Evolutionary conservation across 805 yeast genomes (phyloP), one percentile per base, ranked within the genome.

Genomic region (Metschnikowia borealis): DNA sequence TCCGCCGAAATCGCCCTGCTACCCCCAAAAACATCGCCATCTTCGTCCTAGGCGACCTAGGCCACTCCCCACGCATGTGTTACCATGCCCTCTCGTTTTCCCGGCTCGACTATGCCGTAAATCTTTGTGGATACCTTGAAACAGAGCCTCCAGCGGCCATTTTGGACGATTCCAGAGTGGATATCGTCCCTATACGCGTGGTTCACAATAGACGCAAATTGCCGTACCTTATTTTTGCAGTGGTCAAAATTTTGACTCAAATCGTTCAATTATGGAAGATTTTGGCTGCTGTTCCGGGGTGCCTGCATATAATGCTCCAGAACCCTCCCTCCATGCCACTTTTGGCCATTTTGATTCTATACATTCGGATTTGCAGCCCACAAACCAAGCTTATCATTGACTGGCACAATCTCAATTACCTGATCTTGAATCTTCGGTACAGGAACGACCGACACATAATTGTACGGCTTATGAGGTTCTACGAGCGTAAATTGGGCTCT

Each of bases 321-420:
- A 94, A 92, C 66, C 99, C 99, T 0, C 99, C 99, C 0, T 81
- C 89, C 3, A 75, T 94, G 44, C 99, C 99, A 0, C 73, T 89
- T 2, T 67, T 94, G 14, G 79, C 87, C 0, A 70, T 91, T 2
- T 75, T 82, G 0, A 77, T 85, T 1, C 20, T 84, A 1, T 82
- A 79, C 62, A 78, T 80, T 50, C 66, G 70, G 41, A 34, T 80
- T 15, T 67, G 73, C 52, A 67, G 81, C 39, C 77, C 80, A 11
- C 75, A 82, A 2, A 74, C 91, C 4, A 76, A 78, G 60, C 67
- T 92, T 21, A 77, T 94, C 18, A 80, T 94, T 44, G 99, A 94
- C 68, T 94, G 99, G 99, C 99, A 94, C 67, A 94, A 94, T 66
- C 74, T 94, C 58, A 96, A 95, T 38, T 92, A 81, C 66, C 80